Conservation (phyloP, 140 eudicot genomes). For the Anethum foeniculum region DNA sequence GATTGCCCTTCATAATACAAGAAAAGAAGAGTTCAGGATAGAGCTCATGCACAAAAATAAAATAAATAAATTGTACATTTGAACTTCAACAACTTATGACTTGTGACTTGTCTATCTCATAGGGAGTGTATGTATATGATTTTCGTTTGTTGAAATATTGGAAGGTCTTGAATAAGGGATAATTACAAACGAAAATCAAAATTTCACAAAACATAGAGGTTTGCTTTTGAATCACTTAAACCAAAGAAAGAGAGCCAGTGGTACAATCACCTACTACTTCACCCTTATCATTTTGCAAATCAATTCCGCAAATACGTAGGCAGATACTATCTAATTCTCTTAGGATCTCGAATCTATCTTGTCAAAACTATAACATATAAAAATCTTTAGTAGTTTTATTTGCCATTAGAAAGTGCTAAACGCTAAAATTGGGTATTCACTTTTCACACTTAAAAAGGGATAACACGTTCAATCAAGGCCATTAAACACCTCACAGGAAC, state of each 20-base stretch:
- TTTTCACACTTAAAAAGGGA: not conserved
- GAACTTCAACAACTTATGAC: not conserved
- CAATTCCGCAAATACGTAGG: not conserved
- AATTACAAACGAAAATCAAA: not conserved
- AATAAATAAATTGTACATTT: not conserved
- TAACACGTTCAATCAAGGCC: not conserved
- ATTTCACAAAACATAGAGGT: not conserved
- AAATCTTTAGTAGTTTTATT: not conserved
- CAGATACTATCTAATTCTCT: not conserved
- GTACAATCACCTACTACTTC: not conserved
- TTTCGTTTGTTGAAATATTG: not conserved
- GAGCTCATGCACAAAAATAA: not conserved
- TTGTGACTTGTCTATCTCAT: not conserved
- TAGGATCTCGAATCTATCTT: too few relatives aligned
- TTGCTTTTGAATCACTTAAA: not conserved
- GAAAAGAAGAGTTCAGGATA: not conserved
- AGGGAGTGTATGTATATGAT: not conserved
- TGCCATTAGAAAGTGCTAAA: not conserved
- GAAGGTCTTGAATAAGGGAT: not conserved
- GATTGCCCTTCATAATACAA: conserved; percentile 51
- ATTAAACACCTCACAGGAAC: not conserved
- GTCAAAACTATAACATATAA: not conserved
- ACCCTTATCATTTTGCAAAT: not conserved
- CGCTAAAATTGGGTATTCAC: not conserved
- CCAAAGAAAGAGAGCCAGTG: not conserved